Percentiles rank a stretch among this genome's conserved stretches.
Conservation (phyloP, 2,329 filamentous ascomycete genomes). For the Penicillium hordei region DNA sequence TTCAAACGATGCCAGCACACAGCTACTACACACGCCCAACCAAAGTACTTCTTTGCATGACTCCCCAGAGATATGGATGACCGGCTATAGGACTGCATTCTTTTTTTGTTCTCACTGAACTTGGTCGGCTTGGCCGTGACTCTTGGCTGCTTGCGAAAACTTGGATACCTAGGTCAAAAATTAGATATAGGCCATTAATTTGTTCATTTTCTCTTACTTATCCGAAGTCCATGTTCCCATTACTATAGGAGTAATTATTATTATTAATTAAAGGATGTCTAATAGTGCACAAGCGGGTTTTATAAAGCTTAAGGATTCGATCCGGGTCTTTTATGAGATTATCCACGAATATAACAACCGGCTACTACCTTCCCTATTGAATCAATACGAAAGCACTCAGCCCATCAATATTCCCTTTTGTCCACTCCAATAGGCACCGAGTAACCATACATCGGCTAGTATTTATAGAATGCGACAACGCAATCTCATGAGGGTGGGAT, state of each 20-base stretch:
- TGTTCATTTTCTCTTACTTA: background rate
- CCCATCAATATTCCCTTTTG: background rate
- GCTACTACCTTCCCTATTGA: background rate
- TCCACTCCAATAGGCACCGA: background rate
- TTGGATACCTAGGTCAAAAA: background rate
- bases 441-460: conserved; percentile 13
- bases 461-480: background rate
- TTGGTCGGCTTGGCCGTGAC: background rate
- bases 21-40: background rate
- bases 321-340: background rate
- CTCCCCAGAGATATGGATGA: background rate
- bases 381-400: background rate
- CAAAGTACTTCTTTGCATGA: background rate
- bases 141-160: background rate
- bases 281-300: background rate
- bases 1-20: conserved; percentile 1
- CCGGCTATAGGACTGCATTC: conserved; percentile 7
- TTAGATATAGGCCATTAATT: background rate
- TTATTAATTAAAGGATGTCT: background rate
- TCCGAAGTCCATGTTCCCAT: background rate
- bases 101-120: conserved; percentile 6
- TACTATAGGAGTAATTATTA: background rate
- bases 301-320: background rate
- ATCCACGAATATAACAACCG: background rate
- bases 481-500: background rate